Base-by-base conservation (phyloP, 176 grass and related monocot species). In the Alloteropsis semialata region DNA sequence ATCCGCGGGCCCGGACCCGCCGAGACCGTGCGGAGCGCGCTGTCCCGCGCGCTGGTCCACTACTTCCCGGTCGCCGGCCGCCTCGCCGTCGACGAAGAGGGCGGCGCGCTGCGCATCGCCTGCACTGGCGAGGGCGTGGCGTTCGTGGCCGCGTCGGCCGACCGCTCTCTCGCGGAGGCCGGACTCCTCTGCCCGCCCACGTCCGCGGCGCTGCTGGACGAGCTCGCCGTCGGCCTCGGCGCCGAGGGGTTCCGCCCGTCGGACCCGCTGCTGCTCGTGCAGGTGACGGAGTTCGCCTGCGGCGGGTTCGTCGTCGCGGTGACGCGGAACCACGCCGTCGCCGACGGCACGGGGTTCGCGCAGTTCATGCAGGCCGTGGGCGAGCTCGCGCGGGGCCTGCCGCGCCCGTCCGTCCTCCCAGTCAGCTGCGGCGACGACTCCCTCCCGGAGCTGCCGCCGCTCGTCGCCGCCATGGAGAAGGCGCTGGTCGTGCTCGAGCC, bases 271-370 rank as follows among this genome's bases (percentile, higher is more conserved):
- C 62, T n/a, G n/a, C n/a, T n/a, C n/a, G n/a, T n/a, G n/a, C n/a
- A n/a, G n/a, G n/a, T n/a, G n/a, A n/a, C n/a, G n/a, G n/a, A n/a
- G n/a, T n/a, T n/a, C n/a, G n/a, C n/a, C n/a, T n/a, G n/a, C n/a
- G n/a, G n/a, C n/a, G 77, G 77, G 32, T 80, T 67, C 77, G 62
- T 67, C 45, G 32, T 80, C 21, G 77, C 43, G 0, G 61, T 66
- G 44, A 80, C 77, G 61, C 60, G 77, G 29, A 80, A 80, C 77
- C 77, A 80, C 77, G 77, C 22, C 62, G 1, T 67, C 62, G 62
- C 61, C 77, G 77, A 80, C 45, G 77, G 77, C 45, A 80, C 62
- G 62, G 77, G 77, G 45, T 67, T 80, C 62, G 77, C 77, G 45
- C 77, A 67, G 77, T 39, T 80, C 77, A 14, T 80, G 29, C 44